A percentile compares a stretch with the other conserved stretches of the same genome.
These are phyloP conservation scores for Nymphaea thermarum DNA, from an alignment of 164 flowering plant species.

Conservation along the genomic window DNA sequence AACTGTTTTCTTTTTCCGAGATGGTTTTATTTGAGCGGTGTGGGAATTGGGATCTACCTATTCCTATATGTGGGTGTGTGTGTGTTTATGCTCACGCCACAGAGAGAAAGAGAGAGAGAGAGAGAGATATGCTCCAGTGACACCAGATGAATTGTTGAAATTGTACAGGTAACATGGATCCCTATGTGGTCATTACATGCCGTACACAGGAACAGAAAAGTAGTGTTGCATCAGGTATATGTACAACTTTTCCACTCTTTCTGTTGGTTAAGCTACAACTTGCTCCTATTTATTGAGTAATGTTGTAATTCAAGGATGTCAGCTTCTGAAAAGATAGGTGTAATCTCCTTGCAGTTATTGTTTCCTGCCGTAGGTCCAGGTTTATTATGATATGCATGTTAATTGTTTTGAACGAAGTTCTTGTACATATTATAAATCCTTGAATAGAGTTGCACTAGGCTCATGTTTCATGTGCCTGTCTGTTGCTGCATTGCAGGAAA, in stretches of 20 bases:
- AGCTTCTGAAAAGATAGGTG: no score
- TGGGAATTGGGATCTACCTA: no score
- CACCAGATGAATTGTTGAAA: background rate
- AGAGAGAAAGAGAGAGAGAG: background rate
- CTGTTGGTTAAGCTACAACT: background rate
- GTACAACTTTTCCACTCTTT: background rate
- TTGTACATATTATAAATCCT: no score
- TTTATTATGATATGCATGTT: background rate
- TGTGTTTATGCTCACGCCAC: no score
- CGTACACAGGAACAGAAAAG: slow-evolving; percentile 78
- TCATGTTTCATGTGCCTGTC: background rate
- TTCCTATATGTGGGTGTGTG: no score
- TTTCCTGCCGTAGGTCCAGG: background rate
- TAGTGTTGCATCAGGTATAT: slow-evolving; percentile 65
- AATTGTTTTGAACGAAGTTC: no score
- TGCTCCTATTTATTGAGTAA: no score
- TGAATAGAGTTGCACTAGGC: no score
- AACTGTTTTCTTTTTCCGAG: no score
- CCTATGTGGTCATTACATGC: slow-evolving; percentile 63
- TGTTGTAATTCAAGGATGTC: no score
- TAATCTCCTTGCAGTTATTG: no score
- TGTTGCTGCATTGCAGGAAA: slow-evolving; percentile 28
- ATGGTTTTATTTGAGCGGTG: no score
- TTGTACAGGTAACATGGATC: slow-evolving; percentile 61
- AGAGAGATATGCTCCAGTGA: background rate